These are phyloP conservation scores for Volvariella volvacea DNA, from an alignment of 1,284 basidiomycete species.

Conservation along the genomic window DNA sequence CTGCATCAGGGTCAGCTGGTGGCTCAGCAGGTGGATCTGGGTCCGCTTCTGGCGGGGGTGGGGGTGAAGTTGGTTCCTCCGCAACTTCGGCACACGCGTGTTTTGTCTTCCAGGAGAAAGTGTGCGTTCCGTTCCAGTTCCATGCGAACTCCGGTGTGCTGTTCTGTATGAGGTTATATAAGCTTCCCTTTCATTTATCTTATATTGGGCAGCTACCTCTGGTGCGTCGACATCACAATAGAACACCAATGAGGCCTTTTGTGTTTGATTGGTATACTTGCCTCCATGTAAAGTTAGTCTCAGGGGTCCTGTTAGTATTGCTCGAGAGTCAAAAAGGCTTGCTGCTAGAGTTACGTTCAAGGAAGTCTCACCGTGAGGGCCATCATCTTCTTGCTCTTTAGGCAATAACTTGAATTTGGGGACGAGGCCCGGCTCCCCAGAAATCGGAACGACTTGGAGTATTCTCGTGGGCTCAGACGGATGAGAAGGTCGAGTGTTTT, in stretches of 20 bases:
- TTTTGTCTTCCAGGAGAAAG: constrained; percentile 17
- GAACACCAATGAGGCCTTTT: constrained; percentile 33
- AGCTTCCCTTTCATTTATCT: neutral
- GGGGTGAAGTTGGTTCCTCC: neutral
- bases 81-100: constrained; percentile 17
- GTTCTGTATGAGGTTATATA: constrained; percentile 15
- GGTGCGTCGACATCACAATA: constrained; percentile 23
- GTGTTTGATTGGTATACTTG: constrained; percentile 27
- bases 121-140: constrained; percentile 20
- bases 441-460: constrained; percentile 35
- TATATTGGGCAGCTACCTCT: neutral
- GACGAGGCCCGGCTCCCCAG: constrained; percentile 15
- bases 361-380: no score
- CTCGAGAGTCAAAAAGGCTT: constrained; percentile 15
- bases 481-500: constrained; percentile 29
- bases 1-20: constrained; percentile 12
- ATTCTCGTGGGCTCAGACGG: constrained; percentile 30
- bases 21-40: constrained; percentile 9
- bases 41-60: constrained; percentile 13
- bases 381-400: no score
- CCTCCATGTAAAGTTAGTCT: constrained; percentile 34
- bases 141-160: constrained; percentile 21
- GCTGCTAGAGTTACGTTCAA: no score
- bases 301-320: constrained; percentile 19
- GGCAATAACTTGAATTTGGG: constrained; percentile 15